Evolutionary conservation across 2,329 filamentous ascomycete genomes (phyloP), one percentile per base, ranked within the genome.

Genomic region (Fusarium sp.): DNA sequence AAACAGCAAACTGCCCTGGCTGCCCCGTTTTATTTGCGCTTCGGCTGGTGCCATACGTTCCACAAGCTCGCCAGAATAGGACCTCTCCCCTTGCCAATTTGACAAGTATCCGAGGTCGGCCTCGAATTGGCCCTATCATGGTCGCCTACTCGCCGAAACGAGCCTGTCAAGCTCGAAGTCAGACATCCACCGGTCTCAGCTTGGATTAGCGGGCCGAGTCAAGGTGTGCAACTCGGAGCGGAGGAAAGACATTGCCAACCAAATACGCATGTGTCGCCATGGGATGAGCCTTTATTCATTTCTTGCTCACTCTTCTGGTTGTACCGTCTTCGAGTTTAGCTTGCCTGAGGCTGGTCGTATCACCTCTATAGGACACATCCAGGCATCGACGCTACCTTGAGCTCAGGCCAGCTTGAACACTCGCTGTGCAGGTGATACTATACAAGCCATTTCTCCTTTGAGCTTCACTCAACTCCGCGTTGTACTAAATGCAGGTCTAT

Each of bases 321-420:
- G 39, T 64, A 71, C 69, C 41, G 62, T 69, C 68, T 71, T 71
- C 66, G 69, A 71, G 60, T 65, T 65, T 62, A 68, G 56, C 64
- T 66, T 70, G 67, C 53, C 54, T 62, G 50, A 61, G 50, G 58
- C 47, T 65, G 50, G 34, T 45, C 29, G 69, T 69, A 58, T 63
- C 53, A 69, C 67, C 56, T 32, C 48, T 41, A 61, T 56, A 46
- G 41, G 43, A 63, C 49, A 62, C 47, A 51, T 51, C 52, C 42
- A 64, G 55, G 53, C 43, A 47, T 43, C 43, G 46, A 35, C 58
- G 38, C 47, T 43, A 54, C 53, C 45, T 50, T 47, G 53, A 47
- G 43, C 29, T 46, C 41, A 57, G 40, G 40, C 43, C 38, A 52
- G 40, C 58, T 43, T 56, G 24, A 36, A 39, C 28, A 48, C 43